Percentiles rank a stretch among this genome's conserved stretches.
Evolutionary conservation across 164 flowering plant genomes (phyloP).

Genomic region (Cinnamomum micranthum): DNA sequence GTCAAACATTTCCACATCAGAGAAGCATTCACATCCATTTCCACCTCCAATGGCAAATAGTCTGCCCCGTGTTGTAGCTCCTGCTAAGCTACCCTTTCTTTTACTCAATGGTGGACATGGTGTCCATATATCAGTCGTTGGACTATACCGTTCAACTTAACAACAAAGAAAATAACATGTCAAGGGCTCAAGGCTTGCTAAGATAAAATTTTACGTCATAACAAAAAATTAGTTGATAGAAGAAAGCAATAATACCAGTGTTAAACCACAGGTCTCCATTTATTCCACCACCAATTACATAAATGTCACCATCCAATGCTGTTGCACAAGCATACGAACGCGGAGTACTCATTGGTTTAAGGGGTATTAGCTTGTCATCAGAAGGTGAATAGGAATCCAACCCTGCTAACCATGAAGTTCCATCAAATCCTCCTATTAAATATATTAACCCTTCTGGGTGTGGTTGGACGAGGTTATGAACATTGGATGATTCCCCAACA

Average conservation of each 20-base stretch:
- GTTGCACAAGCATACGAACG: constrained; percentile 68
- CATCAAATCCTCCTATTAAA: constrained; percentile 78
- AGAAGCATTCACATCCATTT: constrained; percentile 54
- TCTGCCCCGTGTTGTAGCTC: constrained; percentile 47
- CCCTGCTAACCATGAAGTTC: constrained; percentile 52
- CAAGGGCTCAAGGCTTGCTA: neutral
- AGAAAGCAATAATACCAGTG: constrained; percentile 49
- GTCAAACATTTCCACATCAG: constrained; percentile 88
- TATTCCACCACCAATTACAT: constrained; percentile 69
- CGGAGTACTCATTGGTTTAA: constrained; percentile 53
- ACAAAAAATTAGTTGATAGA: neutral
- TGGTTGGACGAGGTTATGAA: constrained; percentile 15
- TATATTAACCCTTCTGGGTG: constrained; percentile 41
- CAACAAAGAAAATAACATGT: neutral
- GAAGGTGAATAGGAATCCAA: constrained; percentile 59
- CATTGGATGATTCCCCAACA: constrained; percentile 14
- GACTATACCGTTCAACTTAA: constrained; percentile 75
- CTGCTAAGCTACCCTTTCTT: constrained; percentile 69
- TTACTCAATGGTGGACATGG: constrained; percentile 42
- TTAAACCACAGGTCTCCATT: constrained; percentile 59
- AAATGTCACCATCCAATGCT: constrained; percentile 47
- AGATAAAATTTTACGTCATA: neutral
- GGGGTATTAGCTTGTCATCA: constrained; percentile 40
- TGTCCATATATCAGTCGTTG: constrained; percentile 48
- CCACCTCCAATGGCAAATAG: constrained; percentile 92